phyloP scores from a whole-genome alignment of 78 protist species.

The Dictyostelium capitatum region DNA sequence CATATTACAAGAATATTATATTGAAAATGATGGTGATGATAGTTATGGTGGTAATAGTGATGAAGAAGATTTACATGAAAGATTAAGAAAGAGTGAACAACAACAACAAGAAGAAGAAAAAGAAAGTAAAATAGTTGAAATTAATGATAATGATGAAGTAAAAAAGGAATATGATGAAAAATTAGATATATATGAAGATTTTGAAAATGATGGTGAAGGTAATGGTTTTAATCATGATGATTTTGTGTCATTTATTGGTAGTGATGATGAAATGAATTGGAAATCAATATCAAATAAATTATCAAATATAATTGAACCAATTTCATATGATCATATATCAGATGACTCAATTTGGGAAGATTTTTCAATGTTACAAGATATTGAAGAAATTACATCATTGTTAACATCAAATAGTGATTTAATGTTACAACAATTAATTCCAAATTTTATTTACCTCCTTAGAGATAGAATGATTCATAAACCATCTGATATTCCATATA shows the following conservation, averaged over 20 bases:
- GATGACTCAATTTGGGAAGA: constrained; percentile 65
- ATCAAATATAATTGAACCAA: neutral
- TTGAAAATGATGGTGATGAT: neutral
- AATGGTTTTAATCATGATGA: neutral
- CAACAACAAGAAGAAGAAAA: neutral
- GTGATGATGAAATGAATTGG: neutral
- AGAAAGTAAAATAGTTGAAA: neutral
- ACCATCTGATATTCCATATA: constrained; percentile 29
- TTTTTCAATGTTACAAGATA: constrained; percentile 51
- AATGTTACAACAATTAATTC: neutral
- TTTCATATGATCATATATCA: constrained; percentile 45
- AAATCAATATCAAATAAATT: neutral
- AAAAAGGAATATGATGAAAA: neutral
- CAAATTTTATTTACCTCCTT: constrained; percentile 39
- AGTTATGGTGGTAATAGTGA: constrained; percentile 9
- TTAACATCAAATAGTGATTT: neutral
- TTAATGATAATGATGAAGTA: constrained; percentile 6
- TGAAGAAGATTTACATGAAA: constrained; percentile 3
- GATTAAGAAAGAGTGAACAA: neutral
- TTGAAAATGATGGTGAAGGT: neutral
- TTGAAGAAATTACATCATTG: constrained; percentile 7
- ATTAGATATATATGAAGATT: constrained; percentile 5
- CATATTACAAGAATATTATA: constrained; percentile 6
- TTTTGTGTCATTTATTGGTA: neutral
- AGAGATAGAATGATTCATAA: constrained; percentile 65